Base-by-base conservation (phyloP, 2,329 filamentous ascomycete species). In the Celoporthe dispersa region DNA sequence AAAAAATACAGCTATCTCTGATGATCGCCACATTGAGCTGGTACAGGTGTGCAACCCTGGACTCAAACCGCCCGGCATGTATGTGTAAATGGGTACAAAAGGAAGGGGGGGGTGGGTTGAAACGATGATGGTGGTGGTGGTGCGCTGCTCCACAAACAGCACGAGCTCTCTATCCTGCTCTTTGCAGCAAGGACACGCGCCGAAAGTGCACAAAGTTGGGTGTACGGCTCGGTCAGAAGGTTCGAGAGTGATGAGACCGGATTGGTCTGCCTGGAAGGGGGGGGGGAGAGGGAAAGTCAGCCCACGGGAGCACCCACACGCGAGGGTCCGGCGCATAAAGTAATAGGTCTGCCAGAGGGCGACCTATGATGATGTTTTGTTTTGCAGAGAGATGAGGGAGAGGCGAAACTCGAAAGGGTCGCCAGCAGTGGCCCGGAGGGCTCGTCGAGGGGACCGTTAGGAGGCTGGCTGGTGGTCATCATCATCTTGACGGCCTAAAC, bases 11-110 rank as follows among this genome's bases (percentile, higher is more conserved):
- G 1, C 5, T 7, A 48, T 19, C 41, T 44, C 61, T 44, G 57
- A 48, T 64, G 57, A 22, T 39, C 64, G n/a, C 9, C 41, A 31
- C 33, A 28, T 55, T 37, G 19, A 25, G 60, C 35, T n/a, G 44
- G 66, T 48, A 71, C 62, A 63, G 48, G 66, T 70, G 66, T 70
- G 66, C 33, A 66, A 70, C 66, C 44, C 51, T 41, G 28, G 33
- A 48, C 6, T n/a, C 22, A 44, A 44, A 16, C 41, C 63, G 69
- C 69, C 69, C 69, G 69, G 59, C 12, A 53, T 16, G 25, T 71
- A 51, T 66, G 64, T 25, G 16, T 1, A n/a, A 60, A n/a, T 9
- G 9, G 9, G 31, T 35, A 60, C 57, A 28, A 16, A 7, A 28
- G 25, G 51, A 28, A 12, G 44, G 44, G 3, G 25, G n/a, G 14